Evolutionary conservation across 2,329 filamentous ascomycete species (phyloP).

Genomic region (Xylariaceae sp.): DNA sequence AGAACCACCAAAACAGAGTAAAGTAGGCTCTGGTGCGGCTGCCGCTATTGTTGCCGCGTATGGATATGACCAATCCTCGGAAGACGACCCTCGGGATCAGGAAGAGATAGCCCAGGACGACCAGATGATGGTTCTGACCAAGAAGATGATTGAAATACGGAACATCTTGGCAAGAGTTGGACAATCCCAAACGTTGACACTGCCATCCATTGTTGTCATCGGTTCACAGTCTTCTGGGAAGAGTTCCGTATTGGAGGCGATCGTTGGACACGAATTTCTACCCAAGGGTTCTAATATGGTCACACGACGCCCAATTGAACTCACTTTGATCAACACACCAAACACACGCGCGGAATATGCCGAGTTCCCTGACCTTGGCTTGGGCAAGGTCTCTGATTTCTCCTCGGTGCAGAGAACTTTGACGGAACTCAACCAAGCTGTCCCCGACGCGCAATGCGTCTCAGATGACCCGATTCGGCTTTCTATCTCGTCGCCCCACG

Average conservation of each 20-base stretch:
- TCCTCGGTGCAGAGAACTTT: conserved; percentile 87
- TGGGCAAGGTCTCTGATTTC: conserved; percentile 91
- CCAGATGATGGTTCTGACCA: conserved; percentile 98
- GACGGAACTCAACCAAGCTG: conserved; percentile 91
- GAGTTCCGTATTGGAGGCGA: conserved; percentile 93
- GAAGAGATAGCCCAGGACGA: conserved; percentile 79
- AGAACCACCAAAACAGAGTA: conserved; percentile 57
- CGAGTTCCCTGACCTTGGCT: conserved; percentile 88
- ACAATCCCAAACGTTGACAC: conserved; percentile 80
- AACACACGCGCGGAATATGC: conserved; percentile 85
- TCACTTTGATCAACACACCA: conserved; percentile 93
- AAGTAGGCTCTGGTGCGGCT: conserved; percentile 58
- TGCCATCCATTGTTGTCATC: conserved; percentile 98
- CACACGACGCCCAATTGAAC: conserved; percentile 88
- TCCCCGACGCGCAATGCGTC: conserved; percentile 87
- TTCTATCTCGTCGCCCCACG: conserved; percentile 90
- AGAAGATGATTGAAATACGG: conserved; percentile 99
- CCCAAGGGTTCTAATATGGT: conserved; percentile 99
- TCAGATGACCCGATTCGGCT: conserved; percentile 96
- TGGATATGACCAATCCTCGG: conserved; percentile 67
- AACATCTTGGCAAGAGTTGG: conserved; percentile 88
- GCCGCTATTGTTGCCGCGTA: conserved; percentile 74
- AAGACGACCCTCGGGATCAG: conserved; percentile 60
- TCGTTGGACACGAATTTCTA: conserved; percentile 95
- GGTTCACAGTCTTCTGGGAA: conserved; percentile 98